These are phyloP conservation scores for Plantago ovata DNA, from an alignment of 257 asterid genomes.

Conservation along the genomic window DNA sequence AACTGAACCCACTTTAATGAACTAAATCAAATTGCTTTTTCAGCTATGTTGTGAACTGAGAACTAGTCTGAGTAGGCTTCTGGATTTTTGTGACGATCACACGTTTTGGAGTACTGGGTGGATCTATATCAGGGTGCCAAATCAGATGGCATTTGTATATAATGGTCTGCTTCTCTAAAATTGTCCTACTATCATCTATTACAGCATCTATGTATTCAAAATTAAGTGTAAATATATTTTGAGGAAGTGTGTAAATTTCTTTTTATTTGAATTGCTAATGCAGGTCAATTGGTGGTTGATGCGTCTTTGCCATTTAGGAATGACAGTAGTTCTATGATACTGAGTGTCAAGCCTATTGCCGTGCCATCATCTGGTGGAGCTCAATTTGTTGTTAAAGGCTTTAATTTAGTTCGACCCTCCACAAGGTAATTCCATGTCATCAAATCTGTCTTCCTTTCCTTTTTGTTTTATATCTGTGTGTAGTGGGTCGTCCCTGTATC, in stretches of 20 bases:
- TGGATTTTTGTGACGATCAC: conserved; percentile 46
- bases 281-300: conserved; percentile 64
- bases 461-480: too few relatives aligned
- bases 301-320: conserved; percentile 43
- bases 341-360: conserved; percentile 66
- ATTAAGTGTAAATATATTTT: conserved; percentile 1
- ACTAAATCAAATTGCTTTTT: conserved; percentile 18
- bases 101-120: conserved; percentile 77
- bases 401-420: conserved; percentile 48
- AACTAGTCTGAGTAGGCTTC: conserved; percentile 66
- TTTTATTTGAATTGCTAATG: conserved; percentile 22
- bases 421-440: conserved; percentile 42
- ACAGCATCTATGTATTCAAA: conserved; percentile 6
- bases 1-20: conserved; percentile 14
- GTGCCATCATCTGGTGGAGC: conserved; percentile 56
- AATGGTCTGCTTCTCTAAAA: conserved; percentile 39
- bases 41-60: conserved; percentile 64
- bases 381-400: conserved; percentile 58
- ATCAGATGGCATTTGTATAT: conserved; percentile 54
- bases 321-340: conserved; percentile 35
- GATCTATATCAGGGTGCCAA: conserved; percentile 67
- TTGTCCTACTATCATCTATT: conserved; percentile 3
- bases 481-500: too few relatives aligned
- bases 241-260: conserved; percentile 8
- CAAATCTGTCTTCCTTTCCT: too few relatives aligned